Conservation (phyloP, 768 basidiomycete genomes). For the Collybia sp. region DNA sequence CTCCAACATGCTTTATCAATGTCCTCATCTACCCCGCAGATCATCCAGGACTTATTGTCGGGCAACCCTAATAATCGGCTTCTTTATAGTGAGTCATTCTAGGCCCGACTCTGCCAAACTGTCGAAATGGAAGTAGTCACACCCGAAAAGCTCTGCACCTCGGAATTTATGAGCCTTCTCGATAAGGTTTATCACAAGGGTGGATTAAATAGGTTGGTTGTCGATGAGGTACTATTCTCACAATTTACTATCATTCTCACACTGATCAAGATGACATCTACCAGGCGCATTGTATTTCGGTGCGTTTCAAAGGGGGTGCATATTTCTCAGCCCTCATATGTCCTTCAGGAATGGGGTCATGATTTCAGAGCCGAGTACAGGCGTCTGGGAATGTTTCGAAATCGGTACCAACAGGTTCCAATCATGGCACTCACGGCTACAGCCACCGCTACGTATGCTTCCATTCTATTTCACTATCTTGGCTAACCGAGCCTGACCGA, state of each 20-base stretch:
- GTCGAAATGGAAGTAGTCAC: conserved; percentile 43
- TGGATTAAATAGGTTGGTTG: conserved; percentile 67
- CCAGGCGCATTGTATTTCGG: conserved; percentile 83
- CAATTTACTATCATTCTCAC: not conserved
- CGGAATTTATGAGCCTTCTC: conserved; percentile 50
- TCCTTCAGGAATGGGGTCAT: conserved; percentile 77
- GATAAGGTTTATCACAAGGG: conserved; percentile 44
- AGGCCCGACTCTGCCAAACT: not conserved
- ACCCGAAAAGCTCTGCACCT: conserved; percentile 63
- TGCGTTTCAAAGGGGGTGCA: conserved; percentile 21
- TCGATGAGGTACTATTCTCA: conserved; percentile 61
- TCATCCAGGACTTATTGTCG: conserved; percentile 54
- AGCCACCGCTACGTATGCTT: conserved; percentile 60
- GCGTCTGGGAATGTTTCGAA: conserved; percentile 64
- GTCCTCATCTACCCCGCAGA: conserved; percentile 31
- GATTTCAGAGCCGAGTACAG: conserved; percentile 77
- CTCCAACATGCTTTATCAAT: not conserved
- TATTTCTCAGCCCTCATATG: not conserved
- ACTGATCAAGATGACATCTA: not conserved
- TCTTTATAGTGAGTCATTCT: conserved; percentile 58
- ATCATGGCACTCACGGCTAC: conserved; percentile 89
- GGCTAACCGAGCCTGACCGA: conserved; percentile 1
- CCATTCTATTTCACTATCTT: not conserved
- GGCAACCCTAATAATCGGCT: conserved; percentile 55
- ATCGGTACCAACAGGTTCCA: conserved; percentile 62